A percentile compares a stretch with the other conserved stretches of the same genome.
Conservation (phyloP, 441 rosid species). For the Manihot esculenta region DNA sequence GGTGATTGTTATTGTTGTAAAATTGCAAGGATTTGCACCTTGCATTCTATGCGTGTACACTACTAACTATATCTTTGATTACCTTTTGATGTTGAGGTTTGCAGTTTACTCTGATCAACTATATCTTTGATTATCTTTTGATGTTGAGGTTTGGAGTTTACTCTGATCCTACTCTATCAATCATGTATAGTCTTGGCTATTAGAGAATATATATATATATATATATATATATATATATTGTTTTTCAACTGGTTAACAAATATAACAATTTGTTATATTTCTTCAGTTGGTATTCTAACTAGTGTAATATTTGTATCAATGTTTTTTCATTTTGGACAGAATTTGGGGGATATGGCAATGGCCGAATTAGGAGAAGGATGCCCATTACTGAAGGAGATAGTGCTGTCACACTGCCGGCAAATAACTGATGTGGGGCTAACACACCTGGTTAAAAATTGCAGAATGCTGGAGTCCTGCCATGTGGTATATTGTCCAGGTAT, state of each 20-base stretch:
- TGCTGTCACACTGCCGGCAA: conserved; percentile 78
- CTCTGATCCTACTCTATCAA: not conserved
- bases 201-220: too few species aligned
- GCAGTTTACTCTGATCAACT: not conserved
- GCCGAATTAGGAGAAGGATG: conserved; percentile 86
- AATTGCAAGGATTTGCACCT: not conserved
- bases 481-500: conserved; percentile 79
- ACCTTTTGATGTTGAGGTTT: not conserved
- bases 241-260: not conserved
- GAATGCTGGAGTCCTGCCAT: conserved; percentile 69
- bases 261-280: not conserved
- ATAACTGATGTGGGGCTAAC: conserved; percentile 72
- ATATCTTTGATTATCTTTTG: not conserved
- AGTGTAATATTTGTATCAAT: not conserved
- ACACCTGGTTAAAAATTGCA: conserved; percentile 65
- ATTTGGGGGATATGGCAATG: conserved; percentile 71
- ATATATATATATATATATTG: too few species aligned
- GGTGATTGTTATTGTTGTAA: too few species aligned
- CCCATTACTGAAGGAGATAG: conserved; percentile 65
- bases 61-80: too few species aligned
- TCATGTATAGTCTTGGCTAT: not conserved
- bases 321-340: conserved; percentile 38
- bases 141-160: not conserved
- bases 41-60: not conserved
- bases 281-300: not conserved